Evolutionary conservation across 2,329 filamentous ascomycete species (phyloP).

Genomic region (Didymella exigua): DNA sequence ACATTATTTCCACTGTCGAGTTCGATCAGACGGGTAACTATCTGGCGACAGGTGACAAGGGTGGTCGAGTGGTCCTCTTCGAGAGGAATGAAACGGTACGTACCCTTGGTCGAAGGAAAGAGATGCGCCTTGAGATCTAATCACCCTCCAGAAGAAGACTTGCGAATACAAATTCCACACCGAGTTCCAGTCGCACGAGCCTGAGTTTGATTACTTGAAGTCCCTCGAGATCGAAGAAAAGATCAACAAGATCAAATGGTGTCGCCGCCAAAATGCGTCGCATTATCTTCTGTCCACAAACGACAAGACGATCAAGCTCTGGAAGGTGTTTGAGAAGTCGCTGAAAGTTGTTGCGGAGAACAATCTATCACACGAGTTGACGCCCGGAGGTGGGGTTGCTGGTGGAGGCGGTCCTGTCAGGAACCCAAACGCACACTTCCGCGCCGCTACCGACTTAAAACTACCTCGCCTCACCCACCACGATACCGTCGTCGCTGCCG

Average conservation of each 20-base stretch:
- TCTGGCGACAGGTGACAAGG: conserved; percentile 87
- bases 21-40: conserved; percentile 92
- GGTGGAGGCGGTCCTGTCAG: conserved; percentile 80
- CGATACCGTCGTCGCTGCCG: conserved; percentile 95
- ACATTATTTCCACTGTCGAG: conserved; percentile 90
- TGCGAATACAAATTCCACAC: conserved; percentile 99
- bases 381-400: conserved; percentile 70
- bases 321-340: conserved; percentile 99
- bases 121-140: conserved; percentile 16
- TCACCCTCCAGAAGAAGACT: conserved; percentile 82
- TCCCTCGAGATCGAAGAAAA: conserved; percentile 99
- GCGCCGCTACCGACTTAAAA: conserved; percentile 81
- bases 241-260: conserved; percentile 99
- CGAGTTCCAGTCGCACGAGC: conserved; percentile 99
- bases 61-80: conserved; percentile 82
- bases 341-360: conserved; percentile 99
- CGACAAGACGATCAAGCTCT: conserved; percentile 99
- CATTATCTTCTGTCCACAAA: conserved; percentile 98
- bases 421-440: conserved; percentile 76
- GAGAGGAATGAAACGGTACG: conserved; percentile 94
- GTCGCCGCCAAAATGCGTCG: conserved; percentile 94
- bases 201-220: conserved; percentile 99
- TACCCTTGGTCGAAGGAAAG: conserved; percentile 20
- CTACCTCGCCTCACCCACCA: conserved; percentile 96
- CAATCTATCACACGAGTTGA: conserved; percentile 93